Evolutionary conservation across 768 basidiomycete species (phyloP), one percentile per base, ranked within the genome.

Genomic region (Galerina sulciceps): DNA sequence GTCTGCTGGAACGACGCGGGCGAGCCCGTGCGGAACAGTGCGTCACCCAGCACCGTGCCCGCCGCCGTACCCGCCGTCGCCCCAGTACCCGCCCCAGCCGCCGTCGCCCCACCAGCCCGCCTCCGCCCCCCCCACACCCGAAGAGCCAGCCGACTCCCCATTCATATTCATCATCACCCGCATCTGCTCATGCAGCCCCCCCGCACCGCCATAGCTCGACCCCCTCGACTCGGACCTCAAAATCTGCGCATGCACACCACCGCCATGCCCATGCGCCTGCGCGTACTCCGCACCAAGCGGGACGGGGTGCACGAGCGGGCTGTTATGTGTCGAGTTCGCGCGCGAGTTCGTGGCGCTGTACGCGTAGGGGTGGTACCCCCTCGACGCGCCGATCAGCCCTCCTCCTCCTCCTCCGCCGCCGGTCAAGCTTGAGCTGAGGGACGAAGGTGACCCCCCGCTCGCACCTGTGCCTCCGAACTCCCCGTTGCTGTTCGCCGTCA

Each of bases 301-400:
- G 8, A 81, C 63, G 20, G 73, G 64, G 61, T 76, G 77, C 49
- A 75, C 72, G 60, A 76, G 76, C 15, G 81, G 80, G 57, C 82
- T 82, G 43, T 78, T 80, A 51, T 79, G 78, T 2, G 79, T 74
- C 51, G 79, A 81, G 18, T 75, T 72, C 5, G 74, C 64, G 18
- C 79, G 63, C n/a, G 78, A 76, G 22, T 73, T 71, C 38, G 70
- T 69, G 20, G 71, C 69, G 51, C 79, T 80, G 52, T 68, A 64
- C 10, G 79, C 82, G 51, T 87, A 87, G 18, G 88, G 80, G 67
- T 88, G 84, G 62, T 86, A 84, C 46, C 82, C 80, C 51, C 85
- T 76, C 2, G 53, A 43, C 15, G 58, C 63, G 65, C 73, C 67
- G 14, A 71, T 57, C 52, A 67, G 57, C 58, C 73, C 68, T 40